phyloP scores from a whole-genome alignment of 345 rosid genomes.

The Ailanthus altissimus region DNA sequence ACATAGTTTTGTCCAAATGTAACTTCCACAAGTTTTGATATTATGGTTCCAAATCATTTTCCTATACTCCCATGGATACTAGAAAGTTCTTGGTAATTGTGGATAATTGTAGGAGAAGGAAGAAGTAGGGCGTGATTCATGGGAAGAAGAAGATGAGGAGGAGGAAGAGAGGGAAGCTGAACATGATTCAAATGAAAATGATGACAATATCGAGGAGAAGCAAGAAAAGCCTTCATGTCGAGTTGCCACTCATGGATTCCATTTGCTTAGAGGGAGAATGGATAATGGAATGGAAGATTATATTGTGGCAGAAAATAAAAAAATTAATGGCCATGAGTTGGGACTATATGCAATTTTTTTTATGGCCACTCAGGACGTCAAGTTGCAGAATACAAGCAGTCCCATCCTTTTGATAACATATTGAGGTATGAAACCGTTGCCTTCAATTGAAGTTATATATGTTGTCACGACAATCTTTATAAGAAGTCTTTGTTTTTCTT shows the following conservation, averaged over 20 bases:
- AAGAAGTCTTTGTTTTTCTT: not conserved
- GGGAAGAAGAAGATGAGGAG: not conserved
- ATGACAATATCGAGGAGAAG: conserved; percentile 6
- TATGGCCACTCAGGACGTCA: conserved; percentile 53
- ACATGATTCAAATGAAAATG: conserved; percentile 9
- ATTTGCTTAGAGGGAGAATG: conserved; percentile 53
- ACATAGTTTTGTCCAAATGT: too few species aligned
- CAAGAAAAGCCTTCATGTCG: conserved; percentile 3
- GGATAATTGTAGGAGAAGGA: not conserved
- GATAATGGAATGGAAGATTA: conserved; percentile 59
- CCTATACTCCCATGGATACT: not conserved
- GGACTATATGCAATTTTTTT: conserved; percentile 57
- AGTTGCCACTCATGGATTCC: conserved; percentile 43
- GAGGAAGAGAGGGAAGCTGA: not conserved
- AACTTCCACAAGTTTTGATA: too few species aligned
- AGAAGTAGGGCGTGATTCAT: not conserved
- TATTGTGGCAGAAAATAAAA: conserved; percentile 44
- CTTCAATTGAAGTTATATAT: not conserved
- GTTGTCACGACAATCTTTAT: not conserved
- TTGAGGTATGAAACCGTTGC: conserved; percentile 34
- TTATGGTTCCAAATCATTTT: too few species aligned
- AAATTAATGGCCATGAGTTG: conserved; percentile 36
- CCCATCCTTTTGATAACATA: conserved; percentile 48
- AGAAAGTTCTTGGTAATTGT: not conserved
- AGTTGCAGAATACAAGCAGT: conserved; percentile 51